Base-by-base conservation (phyloP, 768 basidiomycete genomes). In the Mycena filopes region DNA sequence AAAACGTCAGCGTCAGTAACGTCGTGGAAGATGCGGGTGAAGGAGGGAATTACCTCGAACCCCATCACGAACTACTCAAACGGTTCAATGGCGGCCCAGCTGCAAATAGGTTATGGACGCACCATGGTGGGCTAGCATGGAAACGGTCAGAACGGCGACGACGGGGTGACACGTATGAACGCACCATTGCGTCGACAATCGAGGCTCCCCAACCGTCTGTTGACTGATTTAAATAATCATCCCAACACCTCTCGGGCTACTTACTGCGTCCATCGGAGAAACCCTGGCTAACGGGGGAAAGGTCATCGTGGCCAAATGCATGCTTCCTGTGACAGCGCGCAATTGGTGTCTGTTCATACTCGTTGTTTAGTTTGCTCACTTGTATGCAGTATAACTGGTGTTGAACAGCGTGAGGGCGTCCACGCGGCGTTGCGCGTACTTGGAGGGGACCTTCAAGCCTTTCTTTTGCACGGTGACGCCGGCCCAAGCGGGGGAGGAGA, bases 181-280 rank as follows among this genome's bases (percentile, higher is more conserved):
- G 41, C 16, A 64, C 63, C 63, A 64, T 57, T 18, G 63, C 63
- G 23, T 64, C 63, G 29, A 64, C 63, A 31, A 64, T 38, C 3
- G 55, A 57, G 3, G 63, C 63, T 36, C 55, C 63, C 63, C 63
- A 64, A 1, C 62, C 62, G 36, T 63, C 62, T 63, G n/a, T 38
- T 8, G 15, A 47, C 23, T 23, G 26, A 3, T 26, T 49, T 21
- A 49, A 26, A 36, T 11, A 36, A 15, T 23, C 12, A 23, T 16
- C 23, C 11, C 18, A 25, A 55, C 26, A 41, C 23, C n/a, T 40
- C 42, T 3, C 4, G 13, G 13, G 12, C 8, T 40, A 63, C 61
- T 1, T 26, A 63, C 63, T 58, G 13, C 55, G 63, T 20, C 55
- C 63, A 53, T 64, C 63, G 26, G 55, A 57, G 13, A 64, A 57